Evolutionary conservation across 2,329 filamentous ascomycete genomes (phyloP).

Genomic region (Phaeosphaeria sp.): DNA sequence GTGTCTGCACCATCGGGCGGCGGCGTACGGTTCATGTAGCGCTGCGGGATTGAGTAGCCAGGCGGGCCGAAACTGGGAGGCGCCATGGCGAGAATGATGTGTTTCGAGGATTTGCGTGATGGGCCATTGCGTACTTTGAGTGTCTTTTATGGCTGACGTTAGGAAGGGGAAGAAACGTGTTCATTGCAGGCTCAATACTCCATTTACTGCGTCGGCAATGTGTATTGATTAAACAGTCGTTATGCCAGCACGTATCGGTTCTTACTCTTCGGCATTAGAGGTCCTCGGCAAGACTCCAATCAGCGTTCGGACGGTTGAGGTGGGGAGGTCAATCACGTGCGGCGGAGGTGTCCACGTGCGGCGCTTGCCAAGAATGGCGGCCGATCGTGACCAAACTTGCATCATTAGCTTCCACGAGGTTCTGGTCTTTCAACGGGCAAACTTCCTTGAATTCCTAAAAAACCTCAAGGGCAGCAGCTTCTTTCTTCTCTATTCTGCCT

Average conservation of each 20-base stretch:
- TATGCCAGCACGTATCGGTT: constrained; percentile 7
- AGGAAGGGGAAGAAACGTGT: constrained; percentile 33
- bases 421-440: constrained; percentile 3
- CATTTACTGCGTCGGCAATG: constrained; percentile 24
- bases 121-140: constrained; percentile 16
- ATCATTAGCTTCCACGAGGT: constrained; percentile 11
- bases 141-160: constrained; percentile 8
- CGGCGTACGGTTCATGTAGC: constrained; percentile 29
- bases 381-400: constrained; percentile 18
- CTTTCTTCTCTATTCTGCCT: constrained; percentile 1
- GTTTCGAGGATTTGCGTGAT: constrained; percentile 5
- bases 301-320: constrained; percentile 6
- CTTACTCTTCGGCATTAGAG: constrained; percentile 6
- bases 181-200: constrained; percentile 31
- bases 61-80: constrained; percentile 35
- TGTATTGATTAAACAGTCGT: constrained; percentile 32
- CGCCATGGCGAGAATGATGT: constrained; percentile 26
- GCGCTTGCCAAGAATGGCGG: constrained; percentile 12
- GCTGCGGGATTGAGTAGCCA: constrained; percentile 33
- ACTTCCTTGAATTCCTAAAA: constrained; percentile 5
- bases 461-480: neutral
- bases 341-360: constrained; percentile 12
- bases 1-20: constrained; percentile 34
- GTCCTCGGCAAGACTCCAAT: constrained; percentile 21
- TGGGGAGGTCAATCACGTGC: constrained; percentile 1